Base-by-base conservation (phyloP, 2,329 filamentous ascomycete species). In the Stachybotrys chartarum region DNA sequence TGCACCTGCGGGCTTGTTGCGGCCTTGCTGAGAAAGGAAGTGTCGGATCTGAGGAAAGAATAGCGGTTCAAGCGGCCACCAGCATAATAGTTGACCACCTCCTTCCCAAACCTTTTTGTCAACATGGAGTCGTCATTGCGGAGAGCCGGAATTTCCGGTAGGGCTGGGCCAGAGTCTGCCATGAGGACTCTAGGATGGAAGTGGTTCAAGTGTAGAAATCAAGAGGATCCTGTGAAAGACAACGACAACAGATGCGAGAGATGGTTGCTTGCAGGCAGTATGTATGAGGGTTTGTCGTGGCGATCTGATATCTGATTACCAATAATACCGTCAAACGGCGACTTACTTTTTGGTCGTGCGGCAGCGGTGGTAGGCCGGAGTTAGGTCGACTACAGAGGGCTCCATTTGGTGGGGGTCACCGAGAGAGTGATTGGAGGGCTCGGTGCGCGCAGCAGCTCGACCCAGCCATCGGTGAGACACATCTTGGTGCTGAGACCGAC, bases 1-100 rank as follows among this genome's bases (percentile, higher is more conserved):
- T 77, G 76, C 11, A 89, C 80, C 11, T 78, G 77, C 0, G 86
- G 82, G 68, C 88, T 84, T 17, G 76, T 75, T 59, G 90, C 82
- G 5, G 90, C 89, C 30, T 78, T 73, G 35, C 79, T 79, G 53
- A 94, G 79, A 68, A 93, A 94, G n/a, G 69, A 68, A 61, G 85
- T 77, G 70, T 93, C 86, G 49, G 78, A 73, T 50, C 90, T 85
- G 30, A 94, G 77, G 72, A 93, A 94, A 16, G 87, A 90, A 50
- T 92, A 81, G 50, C 90, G 85, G 75, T 94, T 93, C 56, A 93
- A 72, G 7, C 86, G 87, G 54, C 83, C 87, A 61, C 89, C 87
- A 52, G 88, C 84, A 72, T 92, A 94, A 81, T 94, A 94, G 73
- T 93, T 94, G 67, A 86, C 81, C 58, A 90, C 78, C 72, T 93